Conservation (phyloP, 768 basidiomycete species). For the Naganishia randhawae region DNA sequence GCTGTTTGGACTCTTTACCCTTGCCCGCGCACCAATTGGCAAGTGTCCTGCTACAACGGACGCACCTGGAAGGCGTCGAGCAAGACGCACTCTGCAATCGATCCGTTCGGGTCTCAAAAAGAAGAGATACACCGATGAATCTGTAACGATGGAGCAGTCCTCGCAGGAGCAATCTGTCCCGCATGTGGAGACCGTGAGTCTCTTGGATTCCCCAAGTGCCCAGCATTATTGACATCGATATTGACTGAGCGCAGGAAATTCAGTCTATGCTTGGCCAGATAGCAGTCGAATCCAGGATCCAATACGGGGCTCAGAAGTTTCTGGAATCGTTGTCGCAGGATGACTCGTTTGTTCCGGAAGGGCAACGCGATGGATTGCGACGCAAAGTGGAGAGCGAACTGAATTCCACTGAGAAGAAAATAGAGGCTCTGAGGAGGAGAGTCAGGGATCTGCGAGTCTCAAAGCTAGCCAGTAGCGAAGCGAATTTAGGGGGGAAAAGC, state of each 20-base stretch:
- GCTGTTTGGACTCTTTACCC: not conserved
- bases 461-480: constrained; percentile 6
- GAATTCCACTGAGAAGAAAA: constrained; percentile 68
- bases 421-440: constrained; percentile 61
- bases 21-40: too few relatives aligned
- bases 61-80: too few relatives aligned
- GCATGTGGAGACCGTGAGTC: not conserved
- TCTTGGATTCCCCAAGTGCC: not conserved
- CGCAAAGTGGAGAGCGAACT: constrained; percentile 72
- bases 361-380: constrained; percentile 52
- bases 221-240: not conserved
- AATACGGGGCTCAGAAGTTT: constrained; percentile 87
- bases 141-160: not conserved
- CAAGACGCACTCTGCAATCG: too few relatives aligned
- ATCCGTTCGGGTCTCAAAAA: too few relatives aligned
- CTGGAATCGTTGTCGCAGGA: constrained; percentile 55
- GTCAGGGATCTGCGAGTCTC: constrained; percentile 54
- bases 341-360: constrained; percentile 34
- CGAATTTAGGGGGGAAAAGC: constrained; percentile 8
- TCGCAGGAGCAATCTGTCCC: not conserved
- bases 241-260: constrained; percentile 54
- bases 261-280: constrained; percentile 66
- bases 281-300: constrained; percentile 73
- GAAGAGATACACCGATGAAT: not conserved
- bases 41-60: too few relatives aligned